These are phyloP conservation scores for Lachancea lanzarotensis DNA, from an alignment of 805 yeast species.

Conservation along the genomic window DNA sequence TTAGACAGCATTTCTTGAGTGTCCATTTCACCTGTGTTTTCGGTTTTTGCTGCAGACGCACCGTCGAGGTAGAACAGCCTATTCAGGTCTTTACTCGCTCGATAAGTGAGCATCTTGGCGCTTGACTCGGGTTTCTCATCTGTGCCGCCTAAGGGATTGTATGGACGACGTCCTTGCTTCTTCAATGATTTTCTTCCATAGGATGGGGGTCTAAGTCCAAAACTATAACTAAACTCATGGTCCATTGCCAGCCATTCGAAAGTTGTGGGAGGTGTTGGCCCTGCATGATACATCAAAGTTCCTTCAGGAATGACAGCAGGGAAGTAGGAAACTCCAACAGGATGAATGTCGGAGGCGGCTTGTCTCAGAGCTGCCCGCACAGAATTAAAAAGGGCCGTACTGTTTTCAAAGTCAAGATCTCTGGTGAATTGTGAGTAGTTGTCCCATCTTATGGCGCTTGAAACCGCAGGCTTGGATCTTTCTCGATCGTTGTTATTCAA, in stretches of 20 bases:
- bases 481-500: too few relatives aligned
- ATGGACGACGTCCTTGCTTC: not conserved
- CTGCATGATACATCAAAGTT: constrained; percentile 51
- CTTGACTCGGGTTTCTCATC: too few relatives aligned
- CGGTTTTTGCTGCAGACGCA: constrained; percentile 57
- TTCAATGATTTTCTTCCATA: constrained; percentile 18
- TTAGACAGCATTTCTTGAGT: constrained; percentile 42
- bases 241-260: constrained; percentile 64
- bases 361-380: constrained; percentile 48
- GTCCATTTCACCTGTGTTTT: constrained; percentile 59
- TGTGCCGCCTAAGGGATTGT: too few relatives aligned
- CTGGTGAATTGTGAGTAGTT: constrained; percentile 22
- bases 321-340: constrained; percentile 50
- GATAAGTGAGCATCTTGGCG: constrained; percentile 43
- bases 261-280: constrained; percentile 37
- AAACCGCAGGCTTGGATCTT: too few relatives aligned
- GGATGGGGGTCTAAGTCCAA: constrained; percentile 30
- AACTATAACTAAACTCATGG: constrained; percentile 51
- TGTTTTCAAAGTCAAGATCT: constrained; percentile 41
- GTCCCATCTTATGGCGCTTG: constrained; percentile 11
- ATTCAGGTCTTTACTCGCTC: constrained; percentile 41
- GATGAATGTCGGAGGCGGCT: constrained; percentile 45
- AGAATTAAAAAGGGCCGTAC: constrained; percentile 51
- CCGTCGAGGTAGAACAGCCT: constrained; percentile 54
- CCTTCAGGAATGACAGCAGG: constrained; percentile 59